Evolutionary conservation across 2,329 filamentous ascomycete species (phyloP).

Genomic region (Onygenales sp.): DNA sequence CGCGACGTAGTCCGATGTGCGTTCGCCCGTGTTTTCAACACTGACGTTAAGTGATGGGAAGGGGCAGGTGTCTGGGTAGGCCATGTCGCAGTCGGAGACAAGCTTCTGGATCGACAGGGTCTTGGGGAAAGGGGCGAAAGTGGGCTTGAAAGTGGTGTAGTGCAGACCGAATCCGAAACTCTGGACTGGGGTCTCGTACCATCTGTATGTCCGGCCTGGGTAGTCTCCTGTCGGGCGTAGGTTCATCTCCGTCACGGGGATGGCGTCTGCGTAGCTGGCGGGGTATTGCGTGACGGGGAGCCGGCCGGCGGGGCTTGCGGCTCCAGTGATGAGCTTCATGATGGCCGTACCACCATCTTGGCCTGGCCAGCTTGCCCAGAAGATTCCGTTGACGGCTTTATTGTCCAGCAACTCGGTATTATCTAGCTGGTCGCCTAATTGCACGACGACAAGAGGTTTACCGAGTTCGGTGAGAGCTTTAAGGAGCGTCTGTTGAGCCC

Average conservation of each 20-base stretch:
- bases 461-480: slow-evolving; percentile 16
- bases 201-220: slow-evolving; percentile 26
- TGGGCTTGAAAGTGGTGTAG: slow-evolving; percentile 48
- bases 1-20: slow-evolving; percentile 22
- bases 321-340: slow-evolving; percentile 22
- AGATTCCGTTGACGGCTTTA: slow-evolving; percentile 18
- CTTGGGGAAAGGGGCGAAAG: slow-evolving; percentile 20
- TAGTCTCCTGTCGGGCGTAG: slow-evolving; percentile 18
- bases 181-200: slow-evolving; percentile 42
- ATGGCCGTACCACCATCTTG: slow-evolving; percentile 24
- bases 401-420: slow-evolving; percentile 18
- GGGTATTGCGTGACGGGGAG: slow-evolving; percentile 19
- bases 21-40: slow-evolving; percentile 19
- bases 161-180: slow-evolving; percentile 48
- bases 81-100: slow-evolving; percentile 21
- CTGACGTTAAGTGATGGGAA: slow-evolving; percentile 17
- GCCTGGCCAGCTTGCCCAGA: slow-evolving; percentile 26
- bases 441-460: slow-evolving; percentile 20
- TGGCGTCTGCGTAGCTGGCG: slow-evolving; percentile 26
- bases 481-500: slow-evolving; percentile 21
- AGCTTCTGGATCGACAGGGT: slow-evolving; percentile 21
- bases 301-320: slow-evolving; percentile 19
- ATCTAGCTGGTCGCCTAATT: slow-evolving; percentile 25
- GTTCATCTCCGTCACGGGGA: slow-evolving; percentile 22
- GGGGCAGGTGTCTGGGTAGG: slow-evolving; percentile 18